phyloP scores from a whole-genome alignment of 2,329 filamentous ascomycete genomes.

The Alternaria brassicae region DNA sequence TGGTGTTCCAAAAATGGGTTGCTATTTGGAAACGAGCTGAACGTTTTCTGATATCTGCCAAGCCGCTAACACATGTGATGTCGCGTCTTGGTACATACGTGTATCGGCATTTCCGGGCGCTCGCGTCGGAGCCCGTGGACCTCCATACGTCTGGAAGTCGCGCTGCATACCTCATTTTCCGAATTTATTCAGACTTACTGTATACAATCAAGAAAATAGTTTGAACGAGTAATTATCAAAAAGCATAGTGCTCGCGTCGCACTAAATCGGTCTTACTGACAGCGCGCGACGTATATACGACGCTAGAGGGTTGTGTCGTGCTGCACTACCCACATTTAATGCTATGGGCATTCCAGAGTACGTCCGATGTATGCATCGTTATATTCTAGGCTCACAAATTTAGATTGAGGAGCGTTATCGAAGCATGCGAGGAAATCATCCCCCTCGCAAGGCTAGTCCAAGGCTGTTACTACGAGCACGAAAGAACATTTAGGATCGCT shows the following conservation, averaged over 20 bases:
- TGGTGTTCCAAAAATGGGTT: neutral
- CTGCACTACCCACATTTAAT: no score
- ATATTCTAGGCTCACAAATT: no score
- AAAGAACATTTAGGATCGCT: slow-evolving; percentile 50
- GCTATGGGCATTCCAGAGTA: no score
- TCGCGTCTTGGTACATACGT: no score
- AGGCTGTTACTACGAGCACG: slow-evolving; percentile 41
- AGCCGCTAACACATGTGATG: neutral
- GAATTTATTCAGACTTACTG: neutral
- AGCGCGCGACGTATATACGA: neutral
- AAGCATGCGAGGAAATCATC: slow-evolving; percentile 41
- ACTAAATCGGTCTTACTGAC: neutral
- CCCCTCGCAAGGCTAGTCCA: slow-evolving; percentile 47
- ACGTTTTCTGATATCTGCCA: neutral
- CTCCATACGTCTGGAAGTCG: no score
- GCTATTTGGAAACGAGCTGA: neutral
- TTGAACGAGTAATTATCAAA: neutral
- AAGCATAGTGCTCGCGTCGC: neutral
- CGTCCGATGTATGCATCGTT: no score
- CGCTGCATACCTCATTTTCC: neutral
- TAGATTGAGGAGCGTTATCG: no score
- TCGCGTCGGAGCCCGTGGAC: neutral
- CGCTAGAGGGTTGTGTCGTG: neutral
- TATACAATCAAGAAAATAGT: neutral
- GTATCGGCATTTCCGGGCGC: neutral